Percentiles rank a stretch among this genome's conserved stretches.
phyloP scores from a whole-genome alignment of 1,284 basidiomycete genomes.

The Mycosarcoma maydis region DNA sequence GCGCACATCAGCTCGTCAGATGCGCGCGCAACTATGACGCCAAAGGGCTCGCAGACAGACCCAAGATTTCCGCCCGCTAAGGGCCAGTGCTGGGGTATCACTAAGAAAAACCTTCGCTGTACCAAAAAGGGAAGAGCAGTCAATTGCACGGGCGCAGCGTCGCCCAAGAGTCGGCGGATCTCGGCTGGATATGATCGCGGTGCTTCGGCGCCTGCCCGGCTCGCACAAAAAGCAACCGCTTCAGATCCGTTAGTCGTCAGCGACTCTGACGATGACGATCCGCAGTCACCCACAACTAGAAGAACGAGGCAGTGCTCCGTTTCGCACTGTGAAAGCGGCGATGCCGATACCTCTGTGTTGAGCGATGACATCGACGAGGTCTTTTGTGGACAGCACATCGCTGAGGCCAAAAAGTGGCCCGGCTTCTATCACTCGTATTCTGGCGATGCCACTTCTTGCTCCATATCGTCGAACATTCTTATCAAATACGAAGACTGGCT shows the following conservation, averaged over 20 bases:
- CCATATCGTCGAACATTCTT: not conserved
- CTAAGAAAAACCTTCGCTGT: slow-evolving; percentile 46
- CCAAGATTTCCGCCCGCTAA: slow-evolving; percentile 13
- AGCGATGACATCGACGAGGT: slow-evolving; percentile 18
- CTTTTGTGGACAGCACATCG: slow-evolving; percentile 53
- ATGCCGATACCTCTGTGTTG: too few species aligned
- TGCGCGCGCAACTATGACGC: not conserved
- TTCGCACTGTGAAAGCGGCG: not conserved
- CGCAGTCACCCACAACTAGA: not conserved
- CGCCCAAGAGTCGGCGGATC: not conserved
- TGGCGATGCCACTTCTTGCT: not conserved
- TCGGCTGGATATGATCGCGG: not conserved
- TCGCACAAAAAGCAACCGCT: not conserved
- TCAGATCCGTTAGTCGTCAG: slow-evolving; percentile 16
- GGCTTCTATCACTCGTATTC: slow-evolving; percentile 32
- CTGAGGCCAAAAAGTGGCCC: slow-evolving; percentile 46
- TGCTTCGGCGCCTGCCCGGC: slow-evolving; percentile 5
- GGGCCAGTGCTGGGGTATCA: slow-evolving; percentile 57
- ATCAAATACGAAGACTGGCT: slow-evolving; percentile 22
- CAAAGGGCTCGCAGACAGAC: slow-evolving; percentile 14
- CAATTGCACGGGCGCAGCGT: not conserved
- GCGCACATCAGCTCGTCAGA: not conserved
- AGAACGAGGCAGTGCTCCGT: not conserved
- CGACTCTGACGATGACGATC: slow-evolving; percentile 11
- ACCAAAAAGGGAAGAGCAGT: slow-evolving; percentile 18